Evolutionary conservation across 345 rosid genomes (phyloP), one percentile per base, ranked within the genome.

Genomic region (Eucalyptus curtisii): DNA sequence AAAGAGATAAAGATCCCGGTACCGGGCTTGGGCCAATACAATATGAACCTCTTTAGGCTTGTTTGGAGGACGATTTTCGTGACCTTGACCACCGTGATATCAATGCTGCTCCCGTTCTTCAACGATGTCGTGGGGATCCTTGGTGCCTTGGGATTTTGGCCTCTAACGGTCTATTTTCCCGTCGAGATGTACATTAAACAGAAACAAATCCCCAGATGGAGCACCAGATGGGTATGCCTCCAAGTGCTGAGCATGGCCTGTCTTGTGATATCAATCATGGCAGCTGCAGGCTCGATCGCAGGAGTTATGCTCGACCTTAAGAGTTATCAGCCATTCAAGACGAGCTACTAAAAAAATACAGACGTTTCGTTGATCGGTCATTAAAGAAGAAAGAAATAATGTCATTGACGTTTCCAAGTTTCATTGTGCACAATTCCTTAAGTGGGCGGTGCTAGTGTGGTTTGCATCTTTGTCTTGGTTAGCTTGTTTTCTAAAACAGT

Each of bases 141-240:
- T 2, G 95, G 95, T 33, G 95, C 96, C 8, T 20, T 95, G 10
- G 95, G 95, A 45, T 95, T 94, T 71, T 95, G 96, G 96, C 96
- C 96, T 59, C 81, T 95, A 25, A 92, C 94, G 0, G 96, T 93
- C 44, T 94, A 92, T 64, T 93, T 94, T 88, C 96, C 96, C 1
- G 92, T 95, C 37, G 95, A 94, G 93, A 94, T 94, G 95, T 95
- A 94, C 59, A 94, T 95, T 55, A 86, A 88, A 24, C 95, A 94
- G 82, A 95, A 91, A 88, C 90, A 87, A 88, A 92, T 93, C 81
- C 88, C 90, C 17, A 94, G 89, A 53, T 94, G 96, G 96, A 92
- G 95, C 90, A 90, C 92, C 16, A 95, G 93, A 89, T 95, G 96
- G 96, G 57, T 93, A 12, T 93, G 94, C 88, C 91, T 95, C 37